Base-by-base conservation (phyloP, 2,329 filamentous ascomycete species). In the Beauveria scarabaeidicola region DNA sequence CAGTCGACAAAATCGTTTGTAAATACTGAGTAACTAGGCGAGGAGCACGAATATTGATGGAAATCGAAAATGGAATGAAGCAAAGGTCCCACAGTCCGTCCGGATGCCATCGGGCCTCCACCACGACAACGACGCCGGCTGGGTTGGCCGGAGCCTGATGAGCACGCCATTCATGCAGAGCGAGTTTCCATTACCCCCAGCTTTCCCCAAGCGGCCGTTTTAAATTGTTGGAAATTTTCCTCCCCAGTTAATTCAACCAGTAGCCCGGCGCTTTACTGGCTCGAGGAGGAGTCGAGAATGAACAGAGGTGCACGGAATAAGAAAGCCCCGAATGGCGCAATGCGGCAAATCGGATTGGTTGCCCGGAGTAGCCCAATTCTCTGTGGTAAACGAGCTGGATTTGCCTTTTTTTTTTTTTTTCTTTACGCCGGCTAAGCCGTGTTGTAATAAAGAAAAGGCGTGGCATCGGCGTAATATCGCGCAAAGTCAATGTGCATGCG, bases 81-180 rank as follows among this genome's bases (percentile, higher is more conserved):
- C 32, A 36, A 36, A 36, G 32, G 52, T 11, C 19, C 40, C 52
- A 44, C 52, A 29, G 17, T 32, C 53, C 53, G 17, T 32, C 53
- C 53, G 53, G 53, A 47, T 56, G 53, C 17, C 53, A 56, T 56
- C 53, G 53, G 53, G 53, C 53, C 53, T 56, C 53, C 53, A 56
- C 53, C 23, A 44, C 25, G 19, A 47, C n/a, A 15, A 56, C 41
- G 25, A 47, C 41, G 19, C n/a, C 52, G 38, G 51, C 51, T 53
- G 23, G 23, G 3, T 44, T 29, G 40, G 40, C 40, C 52, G 52
- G 38, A 54, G 40, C 52, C 38, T 44, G 40, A 54, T 32, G 52
- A 23, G 52, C 40, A 54, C 40, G 52, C 52, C 52, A 54, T 54
- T 32, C 2, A 54, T 54, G 52, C 52, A 52, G 29, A 13, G 27